Conservation (phyloP, 495 filamentous ascomycete species). For the Aspergillus affinis region DNA sequence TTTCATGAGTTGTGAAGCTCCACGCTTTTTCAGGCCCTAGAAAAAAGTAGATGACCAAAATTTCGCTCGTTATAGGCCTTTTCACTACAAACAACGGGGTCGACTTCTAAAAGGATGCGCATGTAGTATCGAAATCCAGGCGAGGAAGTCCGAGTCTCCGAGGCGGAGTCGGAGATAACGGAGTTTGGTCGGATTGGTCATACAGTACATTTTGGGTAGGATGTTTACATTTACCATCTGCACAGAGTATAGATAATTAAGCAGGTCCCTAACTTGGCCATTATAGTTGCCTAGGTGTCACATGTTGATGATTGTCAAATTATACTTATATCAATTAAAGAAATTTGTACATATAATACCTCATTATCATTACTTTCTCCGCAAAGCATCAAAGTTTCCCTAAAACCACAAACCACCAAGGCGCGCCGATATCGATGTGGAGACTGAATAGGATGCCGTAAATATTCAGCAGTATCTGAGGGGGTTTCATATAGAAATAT, state of each 20-base stretch:
- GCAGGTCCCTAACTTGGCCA: not conserved
- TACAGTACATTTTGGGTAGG: slow-evolving; percentile 1
- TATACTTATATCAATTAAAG: not conserved
- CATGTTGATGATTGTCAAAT: not conserved
- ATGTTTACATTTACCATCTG: not conserved
- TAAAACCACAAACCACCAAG: not conserved
- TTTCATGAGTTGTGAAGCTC: slow-evolving; percentile 8
- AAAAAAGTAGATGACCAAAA: not conserved
- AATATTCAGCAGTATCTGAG: not conserved
- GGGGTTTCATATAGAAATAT: not conserved
- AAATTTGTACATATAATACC: not conserved
- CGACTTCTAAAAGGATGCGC: not conserved
- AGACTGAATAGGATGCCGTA: not conserved
- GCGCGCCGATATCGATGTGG: not conserved
- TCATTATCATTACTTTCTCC: not conserved
- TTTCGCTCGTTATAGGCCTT: not conserved
- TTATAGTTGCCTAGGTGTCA: not conserved
- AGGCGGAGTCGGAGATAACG: slow-evolving; percentile 20
- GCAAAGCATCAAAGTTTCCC: not conserved
- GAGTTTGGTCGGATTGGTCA: not conserved
- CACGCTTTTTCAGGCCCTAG: not conserved
- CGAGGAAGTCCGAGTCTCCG: slow-evolving; percentile 12
- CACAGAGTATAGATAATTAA: not conserved
- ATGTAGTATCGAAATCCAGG: not conserved
- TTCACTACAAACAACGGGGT: not conserved